Conservation (phyloP, 1,284 basidiomycete species). For the Malassezia japonica region DNA sequence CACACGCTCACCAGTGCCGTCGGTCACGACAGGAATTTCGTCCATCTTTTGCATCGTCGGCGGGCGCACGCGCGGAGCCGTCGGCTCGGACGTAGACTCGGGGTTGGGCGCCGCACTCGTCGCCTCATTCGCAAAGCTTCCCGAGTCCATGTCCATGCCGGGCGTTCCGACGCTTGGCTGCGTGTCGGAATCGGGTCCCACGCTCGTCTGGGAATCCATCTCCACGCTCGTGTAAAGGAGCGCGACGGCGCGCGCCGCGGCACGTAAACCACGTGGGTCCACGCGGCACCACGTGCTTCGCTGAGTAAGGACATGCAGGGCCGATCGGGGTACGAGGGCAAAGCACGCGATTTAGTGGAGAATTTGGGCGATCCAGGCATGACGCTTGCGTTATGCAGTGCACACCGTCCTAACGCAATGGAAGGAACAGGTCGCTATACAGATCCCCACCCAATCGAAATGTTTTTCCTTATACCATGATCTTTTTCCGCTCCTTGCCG, state of each 20-base stretch:
- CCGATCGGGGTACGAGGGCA: too few species aligned
- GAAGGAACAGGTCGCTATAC: too few species aligned
- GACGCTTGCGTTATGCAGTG: too few species aligned
- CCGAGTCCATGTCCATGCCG: conserved; percentile 9
- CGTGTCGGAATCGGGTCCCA: background rate
- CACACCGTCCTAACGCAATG: too few species aligned
- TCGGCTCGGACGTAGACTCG: conserved; percentile 13
- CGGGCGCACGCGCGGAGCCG: conserved; percentile 22
- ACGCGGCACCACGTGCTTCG: too few species aligned
- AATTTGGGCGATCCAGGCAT: too few species aligned
- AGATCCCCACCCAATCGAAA: too few species aligned
- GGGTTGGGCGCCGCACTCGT: background rate
- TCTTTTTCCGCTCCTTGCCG: too few species aligned
- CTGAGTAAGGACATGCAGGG: too few species aligned
- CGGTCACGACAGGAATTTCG: conserved; percentile 72
- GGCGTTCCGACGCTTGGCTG: conserved; percentile 5
- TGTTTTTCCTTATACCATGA: background rate
- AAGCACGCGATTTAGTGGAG: too few species aligned
- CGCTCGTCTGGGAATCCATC: conserved; percentile 13
- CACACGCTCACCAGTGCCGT: conserved; percentile 84
- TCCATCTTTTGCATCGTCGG: conserved; percentile 31
- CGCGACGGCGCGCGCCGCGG: background rate
- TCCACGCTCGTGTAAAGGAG: background rate
- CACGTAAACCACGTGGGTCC: background rate
- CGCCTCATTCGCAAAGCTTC: conserved; percentile 1